Evolutionary conservation across 129 eudicot genomes (phyloP).

Genomic region (Saposhnikovia divaricata): DNA sequence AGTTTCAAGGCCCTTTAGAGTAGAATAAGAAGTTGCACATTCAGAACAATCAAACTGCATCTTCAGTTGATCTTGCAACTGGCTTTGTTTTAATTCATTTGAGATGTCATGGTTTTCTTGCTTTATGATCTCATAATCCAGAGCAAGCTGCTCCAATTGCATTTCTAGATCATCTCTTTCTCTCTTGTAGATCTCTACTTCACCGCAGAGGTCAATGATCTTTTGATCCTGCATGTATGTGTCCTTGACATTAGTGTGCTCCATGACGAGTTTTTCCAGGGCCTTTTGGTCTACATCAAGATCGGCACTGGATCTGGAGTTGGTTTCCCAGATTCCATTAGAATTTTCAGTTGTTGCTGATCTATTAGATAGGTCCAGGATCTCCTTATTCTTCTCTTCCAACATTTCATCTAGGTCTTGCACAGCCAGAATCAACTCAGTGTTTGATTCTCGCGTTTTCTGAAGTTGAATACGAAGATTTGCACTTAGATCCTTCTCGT

Average conservation of each 20-base stretch:
- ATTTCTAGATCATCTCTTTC: conserved; percentile 87
- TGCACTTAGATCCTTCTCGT: conserved; percentile 63
- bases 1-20: conserved; percentile 47
- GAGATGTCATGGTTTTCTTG: conserved; percentile 83
- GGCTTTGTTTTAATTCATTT: conserved; percentile 60
- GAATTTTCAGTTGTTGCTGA: conserved; percentile 11
- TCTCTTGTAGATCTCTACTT: conserved; percentile 64
- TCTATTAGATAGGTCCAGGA: conserved; percentile 16
- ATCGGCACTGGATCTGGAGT: conserved; percentile 26
- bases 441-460: conserved; percentile 86
- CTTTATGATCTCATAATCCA: conserved; percentile 87
- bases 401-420: conserved; percentile 77
- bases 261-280: conserved; percentile 69
- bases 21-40: conserved; percentile 31
- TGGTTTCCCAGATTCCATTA: conserved; percentile 22
- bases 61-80: conserved; percentile 74
- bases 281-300: conserved; percentile 87
- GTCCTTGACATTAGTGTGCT: conserved; percentile 57
- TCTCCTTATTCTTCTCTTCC: conserved; percentile 45
- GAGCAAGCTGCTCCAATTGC: conserved; percentile 95
- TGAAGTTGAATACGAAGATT: conserved; percentile 81
- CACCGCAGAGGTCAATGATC: conserved; percentile 62
- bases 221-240: conserved; percentile 60
- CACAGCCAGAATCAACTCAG: conserved; percentile 87
- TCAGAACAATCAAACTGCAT: conserved; percentile 78